Evolutionary conservation across 371 early-diverging fungal genomes (phyloP), one percentile per base, ranked within the genome.

Genomic region (Funneliformis caledonium): DNA sequence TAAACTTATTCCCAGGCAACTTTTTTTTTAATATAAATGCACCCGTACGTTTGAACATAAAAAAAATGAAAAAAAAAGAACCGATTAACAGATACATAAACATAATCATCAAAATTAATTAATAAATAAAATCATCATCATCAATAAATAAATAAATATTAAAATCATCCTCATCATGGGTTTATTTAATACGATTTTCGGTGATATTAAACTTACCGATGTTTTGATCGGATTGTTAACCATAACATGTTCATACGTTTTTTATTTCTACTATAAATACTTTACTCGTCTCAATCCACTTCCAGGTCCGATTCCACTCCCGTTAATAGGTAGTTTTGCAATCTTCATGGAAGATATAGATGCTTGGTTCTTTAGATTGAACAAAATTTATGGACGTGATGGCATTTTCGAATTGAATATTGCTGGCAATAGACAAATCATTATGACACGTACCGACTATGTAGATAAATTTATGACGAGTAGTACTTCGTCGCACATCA

Each of bases 361-460:
- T 60, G 78, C n/a, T 33, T 47, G 45, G 64, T 65, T 65, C 65
- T 16, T 37, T 62, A 65, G 3, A 33, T 77, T 77, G 65, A 65
- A 48, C 26, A 77, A 77, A 77, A 1, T 8, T 16, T 67, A 37
- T 60, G 52, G 67, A 42, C 45, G 11, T 50, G 22, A 77, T 48
- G 78, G 78, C 43, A 8, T 77, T 67, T 77, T n/a, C 37, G 78
- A 77, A 77, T 64, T 77, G 6, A 65, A 64, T 77, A 77, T 77
- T 77, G 78, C 67, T 77, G 78, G 78, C 50, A 77, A 65, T 26
- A 77, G 78, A 47, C 67, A 65, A 67, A 50, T 77, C 3, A 47
- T 77, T 3, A 77, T 77, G 52, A 77, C 78, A 67, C 64, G 60
- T 4, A 67, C 78, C 33, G 78, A 77, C 50, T 43, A 77, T 67